Base-by-base conservation (phyloP, 495 filamentous ascomycete species). In the Friedmanniomyces endolithicus region DNA sequence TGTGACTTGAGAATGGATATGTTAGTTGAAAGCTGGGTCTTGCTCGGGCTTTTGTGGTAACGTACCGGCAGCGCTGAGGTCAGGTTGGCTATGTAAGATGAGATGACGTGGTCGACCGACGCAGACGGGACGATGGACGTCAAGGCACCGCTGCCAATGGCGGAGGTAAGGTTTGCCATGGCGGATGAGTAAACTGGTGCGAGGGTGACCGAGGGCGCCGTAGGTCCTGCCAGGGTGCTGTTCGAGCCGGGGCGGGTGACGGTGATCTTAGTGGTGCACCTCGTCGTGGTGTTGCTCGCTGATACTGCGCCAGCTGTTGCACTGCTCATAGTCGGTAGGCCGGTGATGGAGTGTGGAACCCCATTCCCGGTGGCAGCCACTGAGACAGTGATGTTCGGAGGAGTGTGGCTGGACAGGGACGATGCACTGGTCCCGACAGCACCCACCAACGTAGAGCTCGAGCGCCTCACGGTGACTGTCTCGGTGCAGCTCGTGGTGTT, bases 121-220 rank as follows among this genome's bases (percentile, higher is more conserved):
- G 56, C 56, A 20, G 56, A 53, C 2, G 56, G 51, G 29, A 54
- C 27, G 45, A 59, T 19, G 27, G 44, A 48, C 9, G 56, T 53
- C 41, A 54, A 16, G 34, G 20, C 56, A n/a, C 33, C 22, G 43
- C 12, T 48, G n/a, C 20, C 31, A 14, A 59, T 25, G 44, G 25
- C 35, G 1, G 56, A 54, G 25, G 50, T 59, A 2, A 59, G 17
- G 43, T 59, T 54, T 41, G 33, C 27, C 17, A 59, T 12, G 33
- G 51, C 56, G 1, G 56, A 55, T 24, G 44, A 54, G 52, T 52
- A 58, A 41, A 58, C 22, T 17, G 55, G 50, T 1, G 55, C 48
- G 11, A 58, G 49, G 11, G 55, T 23, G 40, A 58, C 55, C 17
- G 55, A 48, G 7, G 56, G 50, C 6, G 56, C 56, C 8, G 43